Evolutionary conservation across 495 filamentous ascomycete species (phyloP), one percentile per base, ranked within the genome.

Genomic region (Amniculicola lignicola): DNA sequence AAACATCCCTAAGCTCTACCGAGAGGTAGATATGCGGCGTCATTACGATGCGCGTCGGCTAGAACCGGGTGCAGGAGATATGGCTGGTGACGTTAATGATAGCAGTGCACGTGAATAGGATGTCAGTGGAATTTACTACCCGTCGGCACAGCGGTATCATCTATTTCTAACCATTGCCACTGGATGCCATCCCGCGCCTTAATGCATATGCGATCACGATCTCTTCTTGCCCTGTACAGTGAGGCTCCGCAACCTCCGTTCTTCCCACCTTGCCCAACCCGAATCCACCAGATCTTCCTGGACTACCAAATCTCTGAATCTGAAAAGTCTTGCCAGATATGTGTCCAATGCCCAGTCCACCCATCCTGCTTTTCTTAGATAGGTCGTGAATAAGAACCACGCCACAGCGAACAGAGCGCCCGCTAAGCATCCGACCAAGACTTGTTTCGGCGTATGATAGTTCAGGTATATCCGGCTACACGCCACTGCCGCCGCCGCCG

Each of bases 211-310:
- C 29, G 10, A 6, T 19, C 16, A 31, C 12, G 3, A n/a, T 29
- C 46, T 38, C 29, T 50, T 36, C 46, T 50, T 50, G 12, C 19
- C 18, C 18, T 37, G 25, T 4, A 21, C 28, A 10, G 9, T 44
- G 21, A 40, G 19, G 11, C 4, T 54, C 21, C 65, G 66, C 10
- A 62, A 53, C 40, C 57, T 75, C 69, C 73, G 78, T 38, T 73
- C 74, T 72, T 90, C 83, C 91, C 90, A 97, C 67, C 86, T 84
- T 71, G 87, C 88, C 93, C 93, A 97, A 21, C 93, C 93, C 37
- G 90, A 84, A 71, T 95, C 89, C 16, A 84, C 84, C 60, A 96
- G 68, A 71, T 97, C 94, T 72, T 96, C 91, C 74, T 85, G 84
- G 19, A 96, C 79, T 23, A 95, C 83, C 58, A 97, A 72, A 73